A percentile compares a stretch with the other conserved stretches of the same genome.
phyloP scores from a whole-genome alignment of 495 filamentous ascomycete genomes.

The Lasiosphaeriaceae sp. region DNA sequence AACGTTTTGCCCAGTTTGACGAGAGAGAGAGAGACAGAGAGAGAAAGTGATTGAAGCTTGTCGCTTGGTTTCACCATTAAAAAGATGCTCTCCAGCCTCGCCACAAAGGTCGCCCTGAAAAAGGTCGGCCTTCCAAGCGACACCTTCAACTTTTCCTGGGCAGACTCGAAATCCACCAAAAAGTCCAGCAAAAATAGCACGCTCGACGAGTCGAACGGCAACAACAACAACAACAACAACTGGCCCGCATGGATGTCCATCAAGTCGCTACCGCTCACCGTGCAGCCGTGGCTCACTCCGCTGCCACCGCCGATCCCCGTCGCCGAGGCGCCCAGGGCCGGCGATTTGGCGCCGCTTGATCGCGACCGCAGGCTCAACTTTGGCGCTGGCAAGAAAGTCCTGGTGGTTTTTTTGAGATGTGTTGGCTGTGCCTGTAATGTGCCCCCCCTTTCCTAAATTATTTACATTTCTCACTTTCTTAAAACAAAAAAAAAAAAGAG shows the following conservation, averaged over 20 bases:
- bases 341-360: slow-evolving; percentile 44
- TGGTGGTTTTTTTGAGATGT: slow-evolving; percentile 52
- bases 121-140: slow-evolving; percentile 42
- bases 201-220: slow-evolving; percentile 13
- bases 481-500: no score
- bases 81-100: slow-evolving; percentile 44
- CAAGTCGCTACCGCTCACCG: slow-evolving; percentile 41
- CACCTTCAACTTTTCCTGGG: slow-evolving; percentile 31
- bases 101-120: slow-evolving; percentile 45
- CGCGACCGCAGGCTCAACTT: slow-evolving; percentile 39
- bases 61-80: not conserved
- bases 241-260: slow-evolving; percentile 38
- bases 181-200: slow-evolving; percentile 21
- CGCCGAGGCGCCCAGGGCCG: slow-evolving; percentile 37
- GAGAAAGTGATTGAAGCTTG: not conserved
- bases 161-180: slow-evolving; percentile 3
- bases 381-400: slow-evolving; percentile 32
- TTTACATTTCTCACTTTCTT: no score
- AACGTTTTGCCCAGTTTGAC: no score
- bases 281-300: slow-evolving; percentile 45
- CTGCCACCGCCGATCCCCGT: slow-evolving; percentile 42
- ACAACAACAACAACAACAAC: slow-evolving; percentile 26
- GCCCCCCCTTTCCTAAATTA: not conserved
- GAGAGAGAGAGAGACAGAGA: no score
- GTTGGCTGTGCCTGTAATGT: slow-evolving; percentile 53